Evolutionary conservation across 352 stramenopile genomes (phyloP).

Genomic region (Sclerospora graminicola): DNA sequence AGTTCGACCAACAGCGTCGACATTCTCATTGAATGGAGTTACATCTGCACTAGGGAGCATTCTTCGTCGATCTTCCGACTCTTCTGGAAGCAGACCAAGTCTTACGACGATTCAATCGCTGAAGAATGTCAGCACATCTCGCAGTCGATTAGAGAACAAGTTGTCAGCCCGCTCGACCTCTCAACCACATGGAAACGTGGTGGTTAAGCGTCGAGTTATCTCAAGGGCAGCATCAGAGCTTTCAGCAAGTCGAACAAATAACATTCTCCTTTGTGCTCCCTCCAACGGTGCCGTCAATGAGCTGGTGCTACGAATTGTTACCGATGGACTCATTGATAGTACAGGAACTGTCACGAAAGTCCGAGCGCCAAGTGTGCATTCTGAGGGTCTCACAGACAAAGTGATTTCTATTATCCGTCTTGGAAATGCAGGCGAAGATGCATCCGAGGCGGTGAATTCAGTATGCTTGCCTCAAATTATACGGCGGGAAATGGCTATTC

Average conservation of each 20-base stretch:
- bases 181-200: conserved; percentile 19
- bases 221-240: conserved; percentile 21
- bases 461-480: conserved; percentile 78
- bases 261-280: conserved; percentile 80
- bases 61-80: conserved; percentile 33
- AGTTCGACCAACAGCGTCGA: conserved; percentile 3
- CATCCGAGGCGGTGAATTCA: conserved; percentile 53
- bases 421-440: conserved; percentile 68
- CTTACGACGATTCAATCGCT: conserved; percentile 52
- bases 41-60: conserved; percentile 45
- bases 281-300: conserved; percentile 89
- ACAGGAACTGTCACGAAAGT: conserved; percentile 40
- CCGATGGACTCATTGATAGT: conserved; percentile 65
- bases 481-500: conserved; percentile 66
- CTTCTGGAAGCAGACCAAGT: conserved; percentile 17
- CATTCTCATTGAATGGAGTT: conserved; percentile 50
- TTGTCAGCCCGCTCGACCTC: conserved; percentile 21
- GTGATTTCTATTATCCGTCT: conserved; percentile 73
- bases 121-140: conserved; percentile 41
- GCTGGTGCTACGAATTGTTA: conserved; percentile 80
- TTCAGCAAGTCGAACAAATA: conserved; percentile 26
- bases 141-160: conserved; percentile 62
- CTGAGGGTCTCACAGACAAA: conserved; percentile 29
- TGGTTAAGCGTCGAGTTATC: conserved; percentile 42
- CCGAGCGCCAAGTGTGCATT: conserved; percentile 58